Conservation (phyloP, 441 rosid species). For the Eutrema salsugineum region DNA sequence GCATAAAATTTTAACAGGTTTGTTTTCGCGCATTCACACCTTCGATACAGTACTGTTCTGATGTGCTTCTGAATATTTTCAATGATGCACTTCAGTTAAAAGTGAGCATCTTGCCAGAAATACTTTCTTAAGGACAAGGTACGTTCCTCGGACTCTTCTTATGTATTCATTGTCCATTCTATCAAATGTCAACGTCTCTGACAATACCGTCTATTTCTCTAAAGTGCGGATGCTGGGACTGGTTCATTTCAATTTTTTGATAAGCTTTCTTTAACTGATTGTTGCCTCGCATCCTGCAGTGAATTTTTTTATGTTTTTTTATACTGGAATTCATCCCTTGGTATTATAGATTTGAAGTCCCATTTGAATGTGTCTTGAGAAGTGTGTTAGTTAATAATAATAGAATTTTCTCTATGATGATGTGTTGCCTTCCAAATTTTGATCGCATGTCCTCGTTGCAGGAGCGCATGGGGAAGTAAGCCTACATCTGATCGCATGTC, state of each 20-base stretch:
- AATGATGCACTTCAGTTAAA: slow-evolving; percentile 54
- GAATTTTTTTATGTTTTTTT: not conserved
- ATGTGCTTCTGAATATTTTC: slow-evolving; percentile 7
- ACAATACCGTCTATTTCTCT: slow-evolving; percentile 24
- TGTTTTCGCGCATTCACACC: slow-evolving; percentile 16
- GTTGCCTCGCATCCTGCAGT: not conserved
- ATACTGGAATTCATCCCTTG: not conserved
- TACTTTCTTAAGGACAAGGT: slow-evolving; percentile 50
- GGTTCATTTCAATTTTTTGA: slow-evolving; percentile 56
- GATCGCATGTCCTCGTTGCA: not conserved
- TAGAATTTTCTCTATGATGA: not conserved
- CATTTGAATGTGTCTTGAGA: not conserved
- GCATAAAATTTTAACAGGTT: slow-evolving; percentile 84
- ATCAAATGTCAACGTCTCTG: slow-evolving; percentile 25
- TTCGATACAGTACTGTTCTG: not conserved
- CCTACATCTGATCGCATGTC: slow-evolving; percentile 30
- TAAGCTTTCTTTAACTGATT: not conserved
- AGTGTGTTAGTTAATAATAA: not conserved
- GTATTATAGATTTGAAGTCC: slow-evolving; percentile 4
- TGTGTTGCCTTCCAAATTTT: not conserved
- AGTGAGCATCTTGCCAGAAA: slow-evolving; percentile 81
- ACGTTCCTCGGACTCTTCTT: not conserved
- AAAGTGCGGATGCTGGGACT: slow-evolving; percentile 62
- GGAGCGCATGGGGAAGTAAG: slow-evolving; percentile 30
- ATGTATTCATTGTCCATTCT: slow-evolving; percentile 4